These are phyloP conservation scores for Capronia americana DNA, from an alignment of 2,329 filamentous ascomycete species.

Conservation along the genomic window DNA sequence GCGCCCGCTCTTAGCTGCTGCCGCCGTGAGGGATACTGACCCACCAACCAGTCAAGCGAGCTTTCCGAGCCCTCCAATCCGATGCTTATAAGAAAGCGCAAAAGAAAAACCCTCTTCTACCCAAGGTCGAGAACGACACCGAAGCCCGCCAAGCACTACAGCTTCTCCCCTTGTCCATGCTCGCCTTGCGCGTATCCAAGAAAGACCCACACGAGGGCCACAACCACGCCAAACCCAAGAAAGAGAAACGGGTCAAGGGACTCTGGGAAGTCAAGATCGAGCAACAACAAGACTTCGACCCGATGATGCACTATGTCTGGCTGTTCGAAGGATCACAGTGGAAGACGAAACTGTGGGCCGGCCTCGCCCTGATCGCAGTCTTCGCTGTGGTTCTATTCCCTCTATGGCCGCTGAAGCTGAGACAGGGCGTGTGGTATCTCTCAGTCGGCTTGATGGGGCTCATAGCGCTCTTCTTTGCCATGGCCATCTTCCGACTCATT, in stretches of 20 bases:
- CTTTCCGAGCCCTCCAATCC: slow-evolving; percentile 86
- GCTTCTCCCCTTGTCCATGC: slow-evolving; percentile 89
- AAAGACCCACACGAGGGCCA: slow-evolving; percentile 78
- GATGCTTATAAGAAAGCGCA: slow-evolving; percentile 85
- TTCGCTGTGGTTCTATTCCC: slow-evolving; percentile 94
- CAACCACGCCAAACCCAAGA: slow-evolving; percentile 70
- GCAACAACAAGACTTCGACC: slow-evolving; percentile 80
- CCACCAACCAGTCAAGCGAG: slow-evolving; percentile 78
- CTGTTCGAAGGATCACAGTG: slow-evolving; percentile 92
- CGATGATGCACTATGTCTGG: slow-evolving; percentile 90
- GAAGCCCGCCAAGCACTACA: slow-evolving; percentile 95
- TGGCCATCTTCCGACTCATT: slow-evolving; percentile 96
- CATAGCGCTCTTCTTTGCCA: slow-evolving; percentile 91
- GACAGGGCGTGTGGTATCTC: slow-evolving; percentile 95
- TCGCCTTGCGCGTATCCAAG: slow-evolving; percentile 88
- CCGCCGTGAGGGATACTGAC: neutral
- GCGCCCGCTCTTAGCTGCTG: neutral
- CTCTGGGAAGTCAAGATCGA: slow-evolving; percentile 96
- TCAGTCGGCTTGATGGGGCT: slow-evolving; percentile 91
- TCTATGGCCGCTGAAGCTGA: slow-evolving; percentile 88
- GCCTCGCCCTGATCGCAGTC: slow-evolving; percentile 79
- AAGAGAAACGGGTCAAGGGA: slow-evolving; percentile 89
- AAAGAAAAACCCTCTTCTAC: slow-evolving; percentile 81
- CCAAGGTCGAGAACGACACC: slow-evolving; percentile 83
- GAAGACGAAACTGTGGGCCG: slow-evolving; percentile 91